Conservation (phyloP, 1,139 yeast genomes). For the Yamadazyma sp. region DNA sequence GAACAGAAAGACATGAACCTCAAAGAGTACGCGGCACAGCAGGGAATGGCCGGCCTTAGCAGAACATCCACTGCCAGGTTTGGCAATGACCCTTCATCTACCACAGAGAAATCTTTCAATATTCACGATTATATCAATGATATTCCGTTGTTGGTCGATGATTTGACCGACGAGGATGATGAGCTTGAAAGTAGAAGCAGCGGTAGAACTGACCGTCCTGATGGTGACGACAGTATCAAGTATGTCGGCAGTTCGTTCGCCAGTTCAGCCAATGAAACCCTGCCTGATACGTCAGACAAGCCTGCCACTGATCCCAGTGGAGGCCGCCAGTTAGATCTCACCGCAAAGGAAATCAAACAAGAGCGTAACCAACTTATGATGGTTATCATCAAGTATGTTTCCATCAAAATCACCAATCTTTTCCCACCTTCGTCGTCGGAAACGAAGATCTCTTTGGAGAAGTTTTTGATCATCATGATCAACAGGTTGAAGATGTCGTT, state of each 20-base stretch:
- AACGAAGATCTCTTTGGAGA: conserved; percentile 42
- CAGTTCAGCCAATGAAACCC: not conserved
- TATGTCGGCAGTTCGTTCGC: not conserved
- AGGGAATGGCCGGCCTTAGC: not conserved
- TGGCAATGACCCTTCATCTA: not conserved
- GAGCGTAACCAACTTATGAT: conserved; percentile 40
- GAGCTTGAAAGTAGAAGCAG: conserved; percentile 10
- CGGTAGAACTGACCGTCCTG: not conserved
- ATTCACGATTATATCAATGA: conserved; percentile 17
- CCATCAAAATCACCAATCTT: conserved; percentile 46
- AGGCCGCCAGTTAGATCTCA: conserved; percentile 35
- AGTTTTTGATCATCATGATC: conserved; percentile 39
- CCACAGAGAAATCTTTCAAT: conserved; percentile 10
- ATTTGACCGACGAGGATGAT: conserved; percentile 14
- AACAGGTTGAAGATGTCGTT: conserved; percentile 39
- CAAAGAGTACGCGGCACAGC: not conserved
- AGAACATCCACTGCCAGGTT: not conserved
- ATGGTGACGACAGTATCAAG: not conserved
- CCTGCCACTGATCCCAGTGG: not conserved
- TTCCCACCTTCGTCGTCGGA: conserved; percentile 43
- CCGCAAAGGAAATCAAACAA: conserved; percentile 18
- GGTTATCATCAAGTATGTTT: conserved; percentile 44
- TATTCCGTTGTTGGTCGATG: conserved; percentile 15
- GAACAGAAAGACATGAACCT: conserved; percentile 3
- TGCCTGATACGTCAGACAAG: not conserved